phyloP scores from a whole-genome alignment of 768 basidiomycete genomes.

The Tulasnella sp. region DNA sequence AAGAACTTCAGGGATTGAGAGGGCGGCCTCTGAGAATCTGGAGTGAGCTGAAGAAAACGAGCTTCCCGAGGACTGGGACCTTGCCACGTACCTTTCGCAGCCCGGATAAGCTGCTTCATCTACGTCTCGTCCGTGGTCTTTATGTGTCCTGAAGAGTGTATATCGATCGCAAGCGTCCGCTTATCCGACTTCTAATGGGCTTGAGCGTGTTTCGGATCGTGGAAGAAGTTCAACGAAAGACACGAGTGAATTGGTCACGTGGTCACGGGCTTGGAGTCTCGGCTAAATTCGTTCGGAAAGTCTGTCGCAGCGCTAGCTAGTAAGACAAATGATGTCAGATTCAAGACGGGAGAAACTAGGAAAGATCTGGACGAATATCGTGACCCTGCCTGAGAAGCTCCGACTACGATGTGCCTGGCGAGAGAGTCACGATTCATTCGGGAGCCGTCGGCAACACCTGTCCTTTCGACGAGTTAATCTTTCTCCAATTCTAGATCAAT shows the following conservation, averaged over 20 bases:
- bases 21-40: not conserved
- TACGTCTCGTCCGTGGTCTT: not conserved
- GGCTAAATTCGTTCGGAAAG: too few relatives aligned
- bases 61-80: not conserved
- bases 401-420: too few relatives aligned
- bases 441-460: not conserved
- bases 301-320: too few relatives aligned
- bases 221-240: not conserved
- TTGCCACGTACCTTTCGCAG: not conserved
- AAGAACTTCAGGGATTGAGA: not conserved
- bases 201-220: not conserved
- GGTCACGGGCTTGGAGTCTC: too few relatives aligned
- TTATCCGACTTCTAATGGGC: too few relatives aligned
- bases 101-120: not conserved
- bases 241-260: too few relatives aligned
- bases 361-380: too few relatives aligned
- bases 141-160: not conserved
- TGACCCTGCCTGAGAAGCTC: too few relatives aligned
- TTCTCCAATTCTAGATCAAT: not conserved
- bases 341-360: too few relatives aligned
- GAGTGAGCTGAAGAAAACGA: not conserved
- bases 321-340: too few relatives aligned
- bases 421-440: too few relatives aligned
- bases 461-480: not conserved
- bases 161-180: too few relatives aligned